A percentile compares a stretch with the other conserved stretches of the same genome.
Evolutionary conservation across 768 basidiomycete species (phyloP).

Genomic region (Leucocoprinus leucothites): DNA sequence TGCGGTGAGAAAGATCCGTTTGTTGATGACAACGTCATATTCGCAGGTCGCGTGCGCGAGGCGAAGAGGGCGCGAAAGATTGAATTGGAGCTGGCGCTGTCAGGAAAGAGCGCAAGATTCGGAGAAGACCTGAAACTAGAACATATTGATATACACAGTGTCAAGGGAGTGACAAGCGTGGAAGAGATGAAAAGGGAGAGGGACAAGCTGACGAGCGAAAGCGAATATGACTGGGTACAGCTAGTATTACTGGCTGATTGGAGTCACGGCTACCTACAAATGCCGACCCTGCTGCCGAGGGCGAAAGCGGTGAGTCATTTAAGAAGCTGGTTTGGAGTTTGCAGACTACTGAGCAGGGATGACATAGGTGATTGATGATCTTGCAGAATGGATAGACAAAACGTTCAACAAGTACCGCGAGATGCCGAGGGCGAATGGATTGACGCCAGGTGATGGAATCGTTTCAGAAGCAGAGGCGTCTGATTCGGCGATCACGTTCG

Average conservation of each 20-base stretch:
- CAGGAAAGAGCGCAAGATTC: constrained; percentile 59
- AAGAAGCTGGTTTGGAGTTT: background rate
- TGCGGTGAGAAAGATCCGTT: constrained; percentile 95
- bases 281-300: constrained; percentile 83
- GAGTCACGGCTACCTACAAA: constrained; percentile 97
- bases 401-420: constrained; percentile 50
- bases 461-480: constrained; percentile 56
- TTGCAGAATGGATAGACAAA: constrained; percentile 90
- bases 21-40: constrained; percentile 96
- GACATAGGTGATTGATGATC: constrained; percentile 61
- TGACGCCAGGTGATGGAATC: background rate
- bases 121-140: constrained; percentile 67
- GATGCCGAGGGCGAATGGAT: constrained; percentile 12
- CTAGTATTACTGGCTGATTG: constrained; percentile 93
- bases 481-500: constrained; percentile 68
- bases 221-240: constrained; percentile 93
- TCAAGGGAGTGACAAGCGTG: constrained; percentile 28
- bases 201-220: constrained; percentile 59
- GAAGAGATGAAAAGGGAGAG: constrained; percentile 52
- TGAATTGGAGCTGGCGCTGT: constrained; percentile 62
- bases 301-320: constrained; percentile 55
- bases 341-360: constrained; percentile 4
- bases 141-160: constrained; percentile 28
- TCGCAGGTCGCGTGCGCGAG: constrained; percentile 91
- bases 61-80: constrained; percentile 83